Evolutionary conservation across 2,329 filamentous ascomycete genomes (phyloP).

Genomic region (Paracorniculantispora psalliotae): DNA sequence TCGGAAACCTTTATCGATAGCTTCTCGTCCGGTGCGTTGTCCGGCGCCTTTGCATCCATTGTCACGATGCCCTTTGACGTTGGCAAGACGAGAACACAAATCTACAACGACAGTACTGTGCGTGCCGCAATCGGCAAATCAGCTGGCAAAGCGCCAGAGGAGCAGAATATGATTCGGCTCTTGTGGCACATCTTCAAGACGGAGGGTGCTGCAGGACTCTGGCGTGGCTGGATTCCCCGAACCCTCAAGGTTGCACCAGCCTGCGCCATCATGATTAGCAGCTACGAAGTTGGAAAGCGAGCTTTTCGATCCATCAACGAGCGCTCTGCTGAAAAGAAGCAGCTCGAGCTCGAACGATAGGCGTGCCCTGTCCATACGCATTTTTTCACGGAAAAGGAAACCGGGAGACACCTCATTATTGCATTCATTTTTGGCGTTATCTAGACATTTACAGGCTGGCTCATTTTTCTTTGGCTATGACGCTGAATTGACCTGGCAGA

Average conservation of each 20-base stretch:
- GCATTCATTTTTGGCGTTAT: constrained; percentile 8
- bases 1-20: constrained; percentile 78
- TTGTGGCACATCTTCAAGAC: constrained; percentile 87
- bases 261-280: constrained; percentile 99
- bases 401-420: background rate
- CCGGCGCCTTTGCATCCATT: constrained; percentile 79
- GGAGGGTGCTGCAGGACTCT: constrained; percentile 76
- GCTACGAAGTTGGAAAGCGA: constrained; percentile 92
- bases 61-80: constrained; percentile 96
- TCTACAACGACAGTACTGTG: constrained; percentile 56
- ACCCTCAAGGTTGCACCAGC: constrained; percentile 93
- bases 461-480: background rate
- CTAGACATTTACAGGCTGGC: background rate
- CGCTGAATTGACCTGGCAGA: background rate
- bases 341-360: background rate
- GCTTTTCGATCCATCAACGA: constrained; percentile 73
- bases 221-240: constrained; percentile 85
- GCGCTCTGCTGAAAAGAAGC: constrained; percentile 21
- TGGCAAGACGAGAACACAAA: constrained; percentile 90
- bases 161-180: constrained; percentile 72
- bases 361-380: background rate
- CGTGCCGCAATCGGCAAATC: constrained; percentile 31
- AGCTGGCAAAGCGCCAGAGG: constrained; percentile 56
- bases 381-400: background rate
- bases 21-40: constrained; percentile 78